Base-by-base conservation (phyloP, 306 rosid genomes). In the Cicer pinnatifidum region DNA sequence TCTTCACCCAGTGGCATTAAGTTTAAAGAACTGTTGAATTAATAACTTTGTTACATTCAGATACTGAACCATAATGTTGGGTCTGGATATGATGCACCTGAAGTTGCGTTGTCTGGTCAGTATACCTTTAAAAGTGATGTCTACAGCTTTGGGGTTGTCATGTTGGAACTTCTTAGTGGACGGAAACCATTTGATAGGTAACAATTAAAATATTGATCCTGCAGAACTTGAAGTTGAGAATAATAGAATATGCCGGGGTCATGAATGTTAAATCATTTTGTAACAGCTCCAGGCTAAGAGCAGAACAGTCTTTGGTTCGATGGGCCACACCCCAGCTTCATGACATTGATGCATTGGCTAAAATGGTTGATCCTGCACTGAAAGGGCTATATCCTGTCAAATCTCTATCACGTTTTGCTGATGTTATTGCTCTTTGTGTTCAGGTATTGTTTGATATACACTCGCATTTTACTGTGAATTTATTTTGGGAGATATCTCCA, bases 291-390 rank as follows among this genome's bases (percentile, higher is more conserved):
- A 95, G 87, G 86, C 79, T 91, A 77, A 87, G 97, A 77, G 71
- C 86, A 6, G 99, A 95, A 80, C 99, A 95, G 80, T 91, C 92
- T 53, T 84, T 95, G 86, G 99, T 91, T 90, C 82, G 91, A 61
- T 95, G 99, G 97, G 97, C 99, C 19, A 86, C 95, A 7, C 99
- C 99, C 73, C 99, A 91, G 77, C 97, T 95, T 58, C 99, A 95
- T 82, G 99, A 95, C 80, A 91, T 94, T 46, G 99, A 94, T 60
- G 96, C 99, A 51, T 85, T 94, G 82, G 72, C 78, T 9, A 91
- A 91, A 82, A 94, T 94, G 99, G 97, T 88, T 72, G 99, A 94
- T 78, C 95, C 97, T 13, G 81, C 82, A 3, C 88, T 94, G 20
- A 78, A 91, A 81, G 97, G 96, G 60, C 87, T 94, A 58, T 94